A percentile compares a stretch with the other conserved stretches of the same genome.
phyloP scores from a whole-genome alignment of 1,284 basidiomycete genomes.

The Thelephora terrestris region DNA sequence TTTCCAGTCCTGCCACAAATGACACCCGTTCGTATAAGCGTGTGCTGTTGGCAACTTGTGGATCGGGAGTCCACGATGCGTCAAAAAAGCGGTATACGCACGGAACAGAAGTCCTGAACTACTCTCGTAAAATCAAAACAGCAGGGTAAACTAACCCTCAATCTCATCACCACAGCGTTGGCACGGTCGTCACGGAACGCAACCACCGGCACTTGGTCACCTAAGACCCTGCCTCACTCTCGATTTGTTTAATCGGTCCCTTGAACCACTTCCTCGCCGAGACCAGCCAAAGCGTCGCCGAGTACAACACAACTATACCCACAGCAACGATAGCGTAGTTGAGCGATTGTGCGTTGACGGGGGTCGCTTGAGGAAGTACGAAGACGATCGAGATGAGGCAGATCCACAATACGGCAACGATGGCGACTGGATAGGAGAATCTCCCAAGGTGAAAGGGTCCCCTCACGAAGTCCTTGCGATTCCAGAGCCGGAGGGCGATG shows the following conservation, averaged over 20 bases:
- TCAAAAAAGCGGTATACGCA: neutral
- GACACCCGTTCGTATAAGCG: no score
- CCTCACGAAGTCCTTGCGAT: constrained; percentile 45
- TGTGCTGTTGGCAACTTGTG: no score
- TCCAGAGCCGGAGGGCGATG: constrained; percentile 53
- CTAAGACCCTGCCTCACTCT: constrained; percentile 28
- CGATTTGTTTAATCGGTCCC: constrained; percentile 56
- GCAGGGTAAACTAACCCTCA: no score
- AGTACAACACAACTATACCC: constrained; percentile 54
- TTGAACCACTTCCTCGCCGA: constrained; percentile 63
- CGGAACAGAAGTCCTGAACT: no score
- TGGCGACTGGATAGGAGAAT: constrained; percentile 49
- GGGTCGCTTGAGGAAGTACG: constrained; percentile 57
- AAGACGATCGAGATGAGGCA: constrained; percentile 55
- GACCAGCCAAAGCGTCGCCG: constrained; percentile 53
- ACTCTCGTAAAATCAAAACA: no score
- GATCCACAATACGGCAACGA: constrained; percentile 47
- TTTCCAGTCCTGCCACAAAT: no score
- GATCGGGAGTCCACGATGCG: no score
- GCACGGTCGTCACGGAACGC: no score
- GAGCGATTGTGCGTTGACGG: constrained; percentile 57
- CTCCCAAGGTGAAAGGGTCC: constrained; percentile 65
- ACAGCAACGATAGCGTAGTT: constrained; percentile 70
- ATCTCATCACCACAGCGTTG: neutral
- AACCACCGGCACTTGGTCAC: no score